Conservation (phyloP, 73 alveolate genomes). For the Paraurostyla sp. region DNA sequence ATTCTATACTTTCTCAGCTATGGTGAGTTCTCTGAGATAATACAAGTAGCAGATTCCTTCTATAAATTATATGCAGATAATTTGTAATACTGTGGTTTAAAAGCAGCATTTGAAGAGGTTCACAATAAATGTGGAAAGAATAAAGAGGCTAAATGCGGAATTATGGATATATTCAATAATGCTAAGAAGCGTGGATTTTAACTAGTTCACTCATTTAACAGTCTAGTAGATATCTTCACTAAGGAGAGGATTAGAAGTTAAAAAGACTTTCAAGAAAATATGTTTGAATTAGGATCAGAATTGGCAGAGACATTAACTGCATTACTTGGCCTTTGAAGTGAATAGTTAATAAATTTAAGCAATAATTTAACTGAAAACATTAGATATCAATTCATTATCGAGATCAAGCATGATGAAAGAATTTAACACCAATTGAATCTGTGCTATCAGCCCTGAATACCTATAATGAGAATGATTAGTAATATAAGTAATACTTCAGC, state of each 20-base stretch:
- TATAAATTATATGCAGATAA: conserved; percentile 13
- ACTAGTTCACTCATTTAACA: neutral
- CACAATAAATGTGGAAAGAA: neutral
- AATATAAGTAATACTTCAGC: conserved; percentile 5
- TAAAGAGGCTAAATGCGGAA: conserved; percentile 5
- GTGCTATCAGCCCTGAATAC: conserved; percentile 32
- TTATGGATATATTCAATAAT: neutral
- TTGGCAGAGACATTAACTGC: neutral
- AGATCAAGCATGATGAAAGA: conserved; percentile 52
- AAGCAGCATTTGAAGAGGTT: neutral
- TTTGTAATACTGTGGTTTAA: neutral
- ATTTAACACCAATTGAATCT: conserved; percentile 48
- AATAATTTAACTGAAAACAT: neutral
- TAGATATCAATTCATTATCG: neutral
- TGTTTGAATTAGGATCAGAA: conserved; percentile 25
- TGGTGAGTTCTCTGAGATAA: conserved; percentile 17
- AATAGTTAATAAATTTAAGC: too few relatives aligned
- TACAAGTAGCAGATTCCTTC: conserved; percentile 4
- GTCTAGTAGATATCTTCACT: neutral
- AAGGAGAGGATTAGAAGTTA: neutral
- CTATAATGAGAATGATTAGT: neutral
- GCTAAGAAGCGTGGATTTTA: neutral
- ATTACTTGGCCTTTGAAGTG: conserved; percentile 21
- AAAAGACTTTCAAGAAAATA: neutral
- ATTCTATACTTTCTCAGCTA: conserved; percentile 1